Conservation (phyloP, 2,329 filamentous ascomycete genomes). For the Pezicula rhizophila region DNA sequence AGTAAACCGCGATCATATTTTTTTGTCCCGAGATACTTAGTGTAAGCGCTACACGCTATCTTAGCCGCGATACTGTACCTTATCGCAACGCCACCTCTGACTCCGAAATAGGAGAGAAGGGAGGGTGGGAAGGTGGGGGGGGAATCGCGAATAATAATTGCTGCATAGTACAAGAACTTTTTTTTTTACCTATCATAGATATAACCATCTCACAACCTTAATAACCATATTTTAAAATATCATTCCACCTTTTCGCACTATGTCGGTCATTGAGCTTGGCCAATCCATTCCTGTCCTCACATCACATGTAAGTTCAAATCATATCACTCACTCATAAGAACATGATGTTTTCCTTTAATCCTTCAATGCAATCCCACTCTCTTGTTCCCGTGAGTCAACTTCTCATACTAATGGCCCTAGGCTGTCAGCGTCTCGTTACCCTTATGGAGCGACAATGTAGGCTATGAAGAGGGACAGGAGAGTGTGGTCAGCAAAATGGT, state of each 20-base stretch:
- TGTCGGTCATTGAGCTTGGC: slow-evolving; percentile 28
- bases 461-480: slow-evolving; percentile 85
- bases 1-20: too few relatives aligned
- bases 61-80: background rate
- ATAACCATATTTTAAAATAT: background rate
- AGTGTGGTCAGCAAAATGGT: slow-evolving; percentile 83
- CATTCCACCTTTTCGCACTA: slow-evolving; percentile 8
- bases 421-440: slow-evolving; percentile 94
- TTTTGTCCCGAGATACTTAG: too few relatives aligned
- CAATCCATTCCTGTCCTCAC: slow-evolving; percentile 29
- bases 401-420: slow-evolving; percentile 38
- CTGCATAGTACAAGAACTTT: background rate
- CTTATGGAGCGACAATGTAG: slow-evolving; percentile 86
- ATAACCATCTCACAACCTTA: background rate
- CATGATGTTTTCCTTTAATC: background rate
- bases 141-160: background rate
- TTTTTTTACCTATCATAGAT: background rate
- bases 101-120: background rate
- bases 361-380: slow-evolving; percentile 9
- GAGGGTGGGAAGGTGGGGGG: too few relatives aligned
- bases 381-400: slow-evolving; percentile 1
- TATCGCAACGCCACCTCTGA: too few relatives aligned
- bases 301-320: slow-evolving; percentile 25
- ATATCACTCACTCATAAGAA: background rate
- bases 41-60: background rate